phyloP scores from a whole-genome alignment of 2,329 filamentous ascomycete genomes.

The Chaetomium strumarium region DNA sequence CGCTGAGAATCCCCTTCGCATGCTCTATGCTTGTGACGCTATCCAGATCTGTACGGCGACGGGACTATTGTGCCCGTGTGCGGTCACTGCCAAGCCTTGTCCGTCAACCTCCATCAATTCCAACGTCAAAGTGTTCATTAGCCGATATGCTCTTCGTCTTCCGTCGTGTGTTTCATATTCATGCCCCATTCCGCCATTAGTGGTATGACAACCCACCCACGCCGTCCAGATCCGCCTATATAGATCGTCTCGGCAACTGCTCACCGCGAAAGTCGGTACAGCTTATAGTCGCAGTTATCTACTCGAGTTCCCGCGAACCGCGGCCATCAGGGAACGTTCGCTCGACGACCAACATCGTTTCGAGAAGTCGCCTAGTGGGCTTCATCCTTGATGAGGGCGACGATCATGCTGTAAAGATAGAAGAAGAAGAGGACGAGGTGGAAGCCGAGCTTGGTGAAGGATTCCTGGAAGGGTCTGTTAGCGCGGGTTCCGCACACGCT shows the following conservation, averaged over 20 bases:
- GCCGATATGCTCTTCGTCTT: conserved; percentile 4
- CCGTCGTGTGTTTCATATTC: conserved; percentile 10
- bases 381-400: conserved; percentile 94
- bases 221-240: conserved; percentile 17
- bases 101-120: background rate
- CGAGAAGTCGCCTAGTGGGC: conserved; percentile 54
- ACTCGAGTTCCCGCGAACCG: background rate
- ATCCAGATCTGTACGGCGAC: background rate
- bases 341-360: background rate
- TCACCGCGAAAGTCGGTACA: background rate
- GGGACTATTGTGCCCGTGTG: background rate
- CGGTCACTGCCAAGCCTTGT: background rate
- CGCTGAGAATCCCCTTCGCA: background rate
- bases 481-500: background rate
- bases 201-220: background rate
- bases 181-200: conserved; percentile 11
- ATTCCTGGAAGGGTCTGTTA: conserved; percentile 59
- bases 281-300: background rate
- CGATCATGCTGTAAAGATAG: conserved; percentile 98
- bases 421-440: conserved; percentile 99
- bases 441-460: conserved; percentile 97
- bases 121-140: conserved; percentile 4
- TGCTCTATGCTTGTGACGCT: background rate
- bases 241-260: conserved; percentile 1
- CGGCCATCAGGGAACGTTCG: background rate